These are phyloP conservation scores for Gentiana macrophylla DNA, from an alignment of 257 asterid species.

Conservation along the genomic window DNA sequence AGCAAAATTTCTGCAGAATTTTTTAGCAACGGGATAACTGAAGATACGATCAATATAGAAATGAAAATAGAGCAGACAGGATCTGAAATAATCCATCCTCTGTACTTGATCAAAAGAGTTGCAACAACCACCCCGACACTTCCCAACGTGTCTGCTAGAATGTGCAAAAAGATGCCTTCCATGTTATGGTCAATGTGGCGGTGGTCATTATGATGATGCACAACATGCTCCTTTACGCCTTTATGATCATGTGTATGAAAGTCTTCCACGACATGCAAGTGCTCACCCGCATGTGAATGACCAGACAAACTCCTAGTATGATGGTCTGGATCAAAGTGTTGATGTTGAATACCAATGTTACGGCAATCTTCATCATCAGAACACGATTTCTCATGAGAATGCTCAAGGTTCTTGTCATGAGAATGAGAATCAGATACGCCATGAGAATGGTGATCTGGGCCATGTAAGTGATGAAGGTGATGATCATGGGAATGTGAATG, in stretches of 20 bases:
- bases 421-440: no score
- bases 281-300: background rate
- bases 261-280: constrained; percentile 9
- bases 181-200: constrained; percentile 95
- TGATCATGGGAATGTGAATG: constrained; percentile 16
- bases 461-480: constrained; percentile 16
- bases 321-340: background rate
- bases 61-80: constrained; percentile 95
- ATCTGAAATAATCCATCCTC: constrained; percentile 93
- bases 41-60: constrained; percentile 61
- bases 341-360: constrained; percentile 15
- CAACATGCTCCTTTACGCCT: constrained; percentile 8
- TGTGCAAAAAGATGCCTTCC: constrained; percentile 98
- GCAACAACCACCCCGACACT: constrained; percentile 92
- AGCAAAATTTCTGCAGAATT: constrained; percentile 82
- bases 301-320: background rate
- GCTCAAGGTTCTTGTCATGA: constrained; percentile 1
- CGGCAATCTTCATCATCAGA: constrained; percentile 17
- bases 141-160: constrained; percentile 92
- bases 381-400: constrained; percentile 18
- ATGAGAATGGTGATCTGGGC: constrained; percentile 16
- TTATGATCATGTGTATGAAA: constrained; percentile 18
- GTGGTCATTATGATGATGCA: constrained; percentile 34
- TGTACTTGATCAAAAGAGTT: constrained; percentile 80
- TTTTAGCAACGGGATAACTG: constrained; percentile 86